A percentile compares a stretch with the other conserved stretches of the same genome.
phyloP scores from a whole-genome alignment of 768 basidiomycete genomes.

The Russula emetica region DNA sequence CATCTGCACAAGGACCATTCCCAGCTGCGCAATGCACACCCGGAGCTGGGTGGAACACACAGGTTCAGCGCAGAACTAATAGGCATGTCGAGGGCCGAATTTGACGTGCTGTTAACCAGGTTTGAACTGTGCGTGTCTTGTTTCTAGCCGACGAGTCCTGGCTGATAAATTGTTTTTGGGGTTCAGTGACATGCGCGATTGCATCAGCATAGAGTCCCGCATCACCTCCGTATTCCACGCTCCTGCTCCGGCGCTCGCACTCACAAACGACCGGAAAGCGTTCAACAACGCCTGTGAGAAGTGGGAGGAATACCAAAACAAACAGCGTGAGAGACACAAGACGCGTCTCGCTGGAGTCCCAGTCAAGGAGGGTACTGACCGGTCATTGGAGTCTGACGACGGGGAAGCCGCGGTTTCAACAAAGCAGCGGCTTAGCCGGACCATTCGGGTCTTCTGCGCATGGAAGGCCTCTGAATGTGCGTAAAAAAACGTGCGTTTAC shows the following conservation, averaged over 20 bases:
- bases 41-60: background rate
- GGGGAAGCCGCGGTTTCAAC: conserved; percentile 24
- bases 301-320: conserved; percentile 49
- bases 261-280: conserved; percentile 48
- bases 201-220: conserved; percentile 44
- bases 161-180: conserved; percentile 7
- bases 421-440: conserved; percentile 45
- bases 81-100: conserved; percentile 55
- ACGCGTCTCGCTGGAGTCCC: background rate
- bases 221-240: conserved; percentile 51
- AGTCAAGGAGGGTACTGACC: conserved; percentile 10
- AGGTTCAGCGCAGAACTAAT: conserved; percentile 36
- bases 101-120: conserved; percentile 51
- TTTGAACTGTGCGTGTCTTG: conserved; percentile 55
- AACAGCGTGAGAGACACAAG: conserved; percentile 32
- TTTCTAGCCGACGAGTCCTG: background rate
- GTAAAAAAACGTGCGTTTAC: conserved; percentile 9
- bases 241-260: conserved; percentile 39
- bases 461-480: conserved; percentile 44
- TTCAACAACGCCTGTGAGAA: conserved; percentile 56
- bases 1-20: conserved; percentile 10
- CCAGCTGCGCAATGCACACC: conserved; percentile 1
- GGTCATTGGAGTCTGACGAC: background rate
- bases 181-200: conserved; percentile 61
- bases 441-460: conserved; percentile 51